Evolutionary conservation across 805 yeast genomes (phyloP).

Genomic region (Hanseniaspora mollemarum): DNA sequence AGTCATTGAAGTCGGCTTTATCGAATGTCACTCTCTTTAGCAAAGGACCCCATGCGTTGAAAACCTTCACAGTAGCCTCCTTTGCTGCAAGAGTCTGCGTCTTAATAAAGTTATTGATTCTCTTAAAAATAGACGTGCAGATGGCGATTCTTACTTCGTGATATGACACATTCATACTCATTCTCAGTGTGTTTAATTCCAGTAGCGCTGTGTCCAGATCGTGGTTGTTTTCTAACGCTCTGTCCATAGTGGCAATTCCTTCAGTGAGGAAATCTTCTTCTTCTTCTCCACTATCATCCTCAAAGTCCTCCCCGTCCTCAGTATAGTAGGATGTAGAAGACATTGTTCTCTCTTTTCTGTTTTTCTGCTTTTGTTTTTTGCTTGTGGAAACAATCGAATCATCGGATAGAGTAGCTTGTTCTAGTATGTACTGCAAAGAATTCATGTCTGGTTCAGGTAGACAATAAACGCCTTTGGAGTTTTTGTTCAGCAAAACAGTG

Average conservation of each 20-base stretch:
- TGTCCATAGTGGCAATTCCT: constrained; percentile 84
- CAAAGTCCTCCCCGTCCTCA: constrained; percentile 40
- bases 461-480: constrained; percentile 22
- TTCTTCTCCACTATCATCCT: constrained; percentile 46
- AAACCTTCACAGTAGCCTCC: constrained; percentile 65
- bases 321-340: constrained; percentile 36
- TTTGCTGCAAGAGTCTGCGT: constrained; percentile 68
- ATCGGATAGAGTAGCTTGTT: constrained; percentile 43
- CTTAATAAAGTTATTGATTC: constrained; percentile 61
- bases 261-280: constrained; percentile 76
- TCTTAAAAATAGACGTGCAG: constrained; percentile 52
- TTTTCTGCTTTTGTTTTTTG: constrained; percentile 26
- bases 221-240: constrained; percentile 87
- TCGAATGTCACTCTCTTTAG: constrained; percentile 80
- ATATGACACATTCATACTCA: constrained; percentile 94
- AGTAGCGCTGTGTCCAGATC: constrained; percentile 84
- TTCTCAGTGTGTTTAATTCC: constrained; percentile 85
- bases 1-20: constrained; percentile 62
- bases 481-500: not conserved
- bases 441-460: constrained; percentile 29
- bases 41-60: constrained; percentile 70
- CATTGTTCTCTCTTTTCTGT: constrained; percentile 37
- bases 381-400: constrained; percentile 46
- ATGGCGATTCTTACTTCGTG: constrained; percentile 86
- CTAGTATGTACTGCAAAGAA: constrained; percentile 36